phyloP scores from a whole-genome alignment of 192 early-diverging fungal genomes.

The Gigaspora rosea region DNA sequence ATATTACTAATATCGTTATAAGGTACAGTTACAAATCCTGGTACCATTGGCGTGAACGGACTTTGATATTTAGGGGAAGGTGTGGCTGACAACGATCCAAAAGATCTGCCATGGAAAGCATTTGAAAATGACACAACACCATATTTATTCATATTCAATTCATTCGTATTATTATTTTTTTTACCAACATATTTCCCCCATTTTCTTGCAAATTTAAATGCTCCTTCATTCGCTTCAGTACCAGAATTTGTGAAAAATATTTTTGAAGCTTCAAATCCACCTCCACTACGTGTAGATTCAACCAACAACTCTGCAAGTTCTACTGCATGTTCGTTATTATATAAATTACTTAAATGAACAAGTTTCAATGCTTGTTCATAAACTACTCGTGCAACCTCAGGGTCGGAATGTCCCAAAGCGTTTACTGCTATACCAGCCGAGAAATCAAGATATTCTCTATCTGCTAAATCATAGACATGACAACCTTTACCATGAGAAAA shows the following conservation, averaged over 20 bases:
- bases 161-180: constrained; percentile 36
- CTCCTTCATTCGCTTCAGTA: constrained; percentile 98
- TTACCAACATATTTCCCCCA: constrained; percentile 67
- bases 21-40: constrained; percentile 71
- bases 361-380: constrained; percentile 81
- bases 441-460: constrained; percentile 87
- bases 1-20: constrained; percentile 76
- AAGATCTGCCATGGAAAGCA: constrained; percentile 95
- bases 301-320: constrained; percentile 77
- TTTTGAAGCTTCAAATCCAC: constrained; percentile 55
- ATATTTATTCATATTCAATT: constrained; percentile 53
- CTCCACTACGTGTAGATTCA: constrained; percentile 54
- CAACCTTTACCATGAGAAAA: constrained; percentile 83
- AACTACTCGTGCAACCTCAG: constrained; percentile 68
- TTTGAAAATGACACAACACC: constrained; percentile 84
- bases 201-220: constrained; percentile 95
- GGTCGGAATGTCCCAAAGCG: constrained; percentile 87
- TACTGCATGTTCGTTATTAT: constrained; percentile 87
- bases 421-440: constrained; percentile 94
- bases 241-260: constrained; percentile 97
- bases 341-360: constrained; percentile 91
- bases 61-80: constrained; percentile 91
- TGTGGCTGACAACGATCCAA: constrained; percentile 96
- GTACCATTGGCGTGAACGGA: constrained; percentile 90
- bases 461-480: constrained; percentile 74